Evolutionary conservation across 768 basidiomycete genomes (phyloP).

Genomic region (Candolleomyces eurysporus): DNA sequence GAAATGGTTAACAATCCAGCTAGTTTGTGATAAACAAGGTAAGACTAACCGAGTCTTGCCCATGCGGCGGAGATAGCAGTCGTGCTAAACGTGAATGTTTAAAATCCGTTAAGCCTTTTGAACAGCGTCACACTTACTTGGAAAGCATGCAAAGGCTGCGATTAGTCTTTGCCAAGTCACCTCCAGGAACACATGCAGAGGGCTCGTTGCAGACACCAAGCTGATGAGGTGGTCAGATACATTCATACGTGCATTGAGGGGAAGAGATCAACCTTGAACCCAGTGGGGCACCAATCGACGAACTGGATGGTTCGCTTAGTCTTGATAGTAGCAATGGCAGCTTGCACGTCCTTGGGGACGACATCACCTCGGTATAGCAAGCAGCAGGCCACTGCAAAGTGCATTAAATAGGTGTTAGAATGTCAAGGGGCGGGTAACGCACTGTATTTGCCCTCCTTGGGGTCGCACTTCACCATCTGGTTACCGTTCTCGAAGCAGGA

Average conservation of each 20-base stretch:
- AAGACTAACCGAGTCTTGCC: conserved; percentile 58
- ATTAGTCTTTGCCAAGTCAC: conserved; percentile 91
- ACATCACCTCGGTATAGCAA: conserved; percentile 95
- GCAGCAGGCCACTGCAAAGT: conserved; percentile 76
- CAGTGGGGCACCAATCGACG: conserved; percentile 98
- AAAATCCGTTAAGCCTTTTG: background rate
- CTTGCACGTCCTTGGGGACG: conserved; percentile 93
- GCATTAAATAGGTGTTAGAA: conserved; percentile 13
- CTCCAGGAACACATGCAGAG: conserved; percentile 86
- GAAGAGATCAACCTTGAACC: conserved; percentile 62
- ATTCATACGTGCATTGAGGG: background rate
- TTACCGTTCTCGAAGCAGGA: conserved; percentile 96
- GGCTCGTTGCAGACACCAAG: conserved; percentile 98
- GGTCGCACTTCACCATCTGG: conserved; percentile 96
- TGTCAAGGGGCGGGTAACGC: conserved; percentile 25
- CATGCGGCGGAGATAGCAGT: conserved; percentile 94
- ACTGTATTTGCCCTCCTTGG: conserved; percentile 99
- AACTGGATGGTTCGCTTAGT: conserved; percentile 98
- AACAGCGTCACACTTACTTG: conserved; percentile 32
- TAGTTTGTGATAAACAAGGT: too few relatives aligned
- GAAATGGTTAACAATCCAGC: too few relatives aligned
- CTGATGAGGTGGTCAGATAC: background rate
- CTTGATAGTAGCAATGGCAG: conserved; percentile 92
- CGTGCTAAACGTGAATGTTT: conserved; percentile 36
- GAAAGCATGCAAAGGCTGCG: conserved; percentile 98